A percentile compares a stretch with the other conserved stretches of the same genome.
phyloP scores from a whole-genome alignment of 208 protist genomes.

The Crithidia expoeki region DNA sequence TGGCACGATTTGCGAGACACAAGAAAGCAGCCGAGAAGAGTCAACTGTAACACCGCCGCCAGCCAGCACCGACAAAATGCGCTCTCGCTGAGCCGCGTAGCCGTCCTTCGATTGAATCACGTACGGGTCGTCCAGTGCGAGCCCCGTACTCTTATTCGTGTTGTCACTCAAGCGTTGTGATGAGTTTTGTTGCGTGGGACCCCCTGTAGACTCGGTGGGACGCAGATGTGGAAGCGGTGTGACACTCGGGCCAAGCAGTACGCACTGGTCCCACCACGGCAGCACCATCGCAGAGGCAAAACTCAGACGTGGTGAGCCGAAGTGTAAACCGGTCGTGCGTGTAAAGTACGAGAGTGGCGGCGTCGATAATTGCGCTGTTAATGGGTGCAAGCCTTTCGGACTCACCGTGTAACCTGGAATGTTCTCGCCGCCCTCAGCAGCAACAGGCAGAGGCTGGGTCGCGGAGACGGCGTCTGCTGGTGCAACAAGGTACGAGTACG shows the following conservation, averaged over 20 bases:
- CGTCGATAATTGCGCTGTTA: too few relatives aligned
- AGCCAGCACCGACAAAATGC: constrained; percentile 42
- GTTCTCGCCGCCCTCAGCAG: too few relatives aligned
- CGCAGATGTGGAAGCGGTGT: constrained; percentile 27
- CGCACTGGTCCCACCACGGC: constrained; percentile 74
- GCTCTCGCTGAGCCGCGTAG: constrained; percentile 40
- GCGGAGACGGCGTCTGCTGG: constrained; percentile 43
- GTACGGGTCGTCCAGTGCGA: neutral
- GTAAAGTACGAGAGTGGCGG: constrained; percentile 1
- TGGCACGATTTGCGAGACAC: constrained; percentile 56
- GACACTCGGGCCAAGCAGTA: constrained; percentile 77
- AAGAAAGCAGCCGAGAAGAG: constrained; percentile 57
- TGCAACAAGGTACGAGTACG: constrained; percentile 64
- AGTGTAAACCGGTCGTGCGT: constrained; percentile 38
- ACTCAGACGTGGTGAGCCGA: constrained; percentile 60
- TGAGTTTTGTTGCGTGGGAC: too few relatives aligned
- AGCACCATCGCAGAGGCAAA: constrained; percentile 71
- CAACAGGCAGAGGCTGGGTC: neutral
- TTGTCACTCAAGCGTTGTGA: neutral
- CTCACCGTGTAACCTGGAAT: too few relatives aligned
- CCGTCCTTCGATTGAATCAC: constrained; percentile 26
- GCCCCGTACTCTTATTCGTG: too few relatives aligned
- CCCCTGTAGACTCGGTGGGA: neutral
- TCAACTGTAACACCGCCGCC: constrained; percentile 57
- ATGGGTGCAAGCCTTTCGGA: too few relatives aligned